phyloP scores from a whole-genome alignment of 148 eudicot genomes.

The Agrostemma githago region DNA sequence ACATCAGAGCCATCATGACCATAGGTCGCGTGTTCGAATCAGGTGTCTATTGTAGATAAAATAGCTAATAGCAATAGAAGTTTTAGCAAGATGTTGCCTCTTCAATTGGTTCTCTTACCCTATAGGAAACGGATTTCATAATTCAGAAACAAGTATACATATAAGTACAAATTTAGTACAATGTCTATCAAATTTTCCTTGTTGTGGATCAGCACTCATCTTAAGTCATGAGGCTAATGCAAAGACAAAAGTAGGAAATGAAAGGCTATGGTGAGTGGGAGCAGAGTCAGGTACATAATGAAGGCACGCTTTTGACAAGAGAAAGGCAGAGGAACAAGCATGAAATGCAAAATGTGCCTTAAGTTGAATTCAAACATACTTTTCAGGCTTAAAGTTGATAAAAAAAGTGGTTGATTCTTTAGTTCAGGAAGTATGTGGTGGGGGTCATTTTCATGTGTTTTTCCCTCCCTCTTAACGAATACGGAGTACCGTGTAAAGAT shows the following conservation, averaged over 20 bases:
- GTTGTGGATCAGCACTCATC: conserved; percentile 1
- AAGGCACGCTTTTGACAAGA: conserved; percentile 14
- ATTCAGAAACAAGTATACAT: conserved; percentile 3
- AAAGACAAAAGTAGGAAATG: conserved; percentile 17
- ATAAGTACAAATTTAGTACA: conserved; percentile 6
- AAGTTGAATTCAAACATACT: conserved; percentile 10
- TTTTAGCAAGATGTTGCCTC: background rate
- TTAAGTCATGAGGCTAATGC: background rate
- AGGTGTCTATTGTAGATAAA: no score
- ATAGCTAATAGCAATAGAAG: background rate
- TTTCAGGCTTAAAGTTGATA: conserved; percentile 9
- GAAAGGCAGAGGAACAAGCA: conserved; percentile 2
- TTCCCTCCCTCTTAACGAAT: background rate
- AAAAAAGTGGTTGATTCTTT: conserved; percentile 17
- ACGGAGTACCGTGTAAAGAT: background rate
- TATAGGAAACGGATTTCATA: background rate
- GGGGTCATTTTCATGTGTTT: conserved; percentile 17
- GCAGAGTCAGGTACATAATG: conserved; percentile 20
- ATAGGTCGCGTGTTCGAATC: no score
- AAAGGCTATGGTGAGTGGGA: conserved; percentile 18
- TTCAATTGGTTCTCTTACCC: background rate
- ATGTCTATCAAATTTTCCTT: background rate
- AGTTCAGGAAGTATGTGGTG: conserved; percentile 14
- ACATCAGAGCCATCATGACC: no score
- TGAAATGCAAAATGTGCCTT: conserved; percentile 10